Percentiles rank a stretch among this genome's conserved stretches.
Evolutionary conservation across 495 filamentous ascomycete genomes (phyloP).

Genomic region (Xylaria bambusicola): DNA sequence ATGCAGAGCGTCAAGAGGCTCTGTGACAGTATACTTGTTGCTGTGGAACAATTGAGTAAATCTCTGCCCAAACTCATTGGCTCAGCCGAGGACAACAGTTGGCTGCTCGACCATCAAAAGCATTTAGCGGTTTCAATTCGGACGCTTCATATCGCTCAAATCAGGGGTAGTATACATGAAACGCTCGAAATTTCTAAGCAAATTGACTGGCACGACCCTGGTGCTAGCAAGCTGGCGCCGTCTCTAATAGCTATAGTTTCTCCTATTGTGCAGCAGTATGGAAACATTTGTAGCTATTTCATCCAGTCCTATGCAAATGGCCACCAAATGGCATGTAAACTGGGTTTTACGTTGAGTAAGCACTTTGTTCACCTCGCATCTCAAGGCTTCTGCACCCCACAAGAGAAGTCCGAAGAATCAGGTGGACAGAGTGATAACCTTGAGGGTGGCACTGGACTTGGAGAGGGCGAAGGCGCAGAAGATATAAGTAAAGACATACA

Average conservation of each 20-base stretch:
- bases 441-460: constrained; percentile 93
- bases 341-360: constrained; percentile 71
- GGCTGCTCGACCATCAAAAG: constrained; percentile 63
- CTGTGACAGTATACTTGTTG: constrained; percentile 69
- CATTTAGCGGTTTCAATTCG: constrained; percentile 58
- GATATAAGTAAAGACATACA: constrained; percentile 97
- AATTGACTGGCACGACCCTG: constrained; percentile 47
- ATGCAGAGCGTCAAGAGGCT: constrained; percentile 53
- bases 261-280: constrained; percentile 77
- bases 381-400: constrained; percentile 88
- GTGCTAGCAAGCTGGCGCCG: constrained; percentile 48
- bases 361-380: constrained; percentile 73
- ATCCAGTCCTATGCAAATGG: constrained; percentile 55
- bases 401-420: constrained; percentile 69
- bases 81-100: constrained; percentile 60
- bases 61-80: constrained; percentile 43
- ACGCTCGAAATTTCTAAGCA: constrained; percentile 53
- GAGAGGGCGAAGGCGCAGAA: constrained; percentile 90
- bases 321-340: constrained; percentile 69
- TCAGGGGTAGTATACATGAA: constrained; percentile 45
- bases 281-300: constrained; percentile 55
- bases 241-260: constrained; percentile 66
- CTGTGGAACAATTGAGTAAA: constrained; percentile 69
- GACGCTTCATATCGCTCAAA: constrained; percentile 57
- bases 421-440: constrained; percentile 70